Percentiles rank a stretch among this genome's conserved stretches.
Evolutionary conservation across 2,329 filamentous ascomycete species (phyloP).

Genomic region (Alternaria longipes): DNA sequence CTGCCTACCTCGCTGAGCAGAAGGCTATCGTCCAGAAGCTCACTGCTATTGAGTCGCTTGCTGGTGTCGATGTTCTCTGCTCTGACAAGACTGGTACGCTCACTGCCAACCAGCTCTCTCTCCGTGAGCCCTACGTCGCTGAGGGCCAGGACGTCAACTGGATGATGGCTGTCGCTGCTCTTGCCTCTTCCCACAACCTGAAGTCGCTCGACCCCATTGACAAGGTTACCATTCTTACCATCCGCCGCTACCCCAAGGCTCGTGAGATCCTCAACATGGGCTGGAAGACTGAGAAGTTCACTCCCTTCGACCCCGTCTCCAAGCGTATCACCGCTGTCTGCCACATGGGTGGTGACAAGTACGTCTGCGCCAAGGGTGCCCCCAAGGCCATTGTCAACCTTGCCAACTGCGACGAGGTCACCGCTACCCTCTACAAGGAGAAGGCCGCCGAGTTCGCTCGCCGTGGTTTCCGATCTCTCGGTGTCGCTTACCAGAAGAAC

Average conservation of each 20-base stretch:
- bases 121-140: conserved; percentile 78
- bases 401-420: conserved; percentile 72
- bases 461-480: conserved; percentile 81
- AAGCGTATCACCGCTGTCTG: conserved; percentile 79
- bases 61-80: conserved; percentile 77
- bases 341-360: conserved; percentile 73
- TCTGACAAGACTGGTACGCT: conserved; percentile 85
- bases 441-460: conserved; percentile 80
- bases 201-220: conserved; percentile 82
- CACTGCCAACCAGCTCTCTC: conserved; percentile 77
- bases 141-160: conserved; percentile 82
- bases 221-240: conserved; percentile 79
- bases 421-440: conserved; percentile 72
- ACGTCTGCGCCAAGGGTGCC: conserved; percentile 79
- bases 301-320: conserved; percentile 79
- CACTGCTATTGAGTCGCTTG: conserved; percentile 75
- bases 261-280: conserved; percentile 78
- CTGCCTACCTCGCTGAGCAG: conserved; percentile 78
- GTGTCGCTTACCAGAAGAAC: conserved; percentile 81
- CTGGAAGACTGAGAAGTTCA: conserved; percentile 81
- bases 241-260: conserved; percentile 79
- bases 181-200: conserved; percentile 81
- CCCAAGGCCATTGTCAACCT: conserved; percentile 78
- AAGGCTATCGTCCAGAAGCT: conserved; percentile 83
- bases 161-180: conserved; percentile 83